Conservation (phyloP, 208 protist species). For the Kentomonas sorsogonicus region DNA sequence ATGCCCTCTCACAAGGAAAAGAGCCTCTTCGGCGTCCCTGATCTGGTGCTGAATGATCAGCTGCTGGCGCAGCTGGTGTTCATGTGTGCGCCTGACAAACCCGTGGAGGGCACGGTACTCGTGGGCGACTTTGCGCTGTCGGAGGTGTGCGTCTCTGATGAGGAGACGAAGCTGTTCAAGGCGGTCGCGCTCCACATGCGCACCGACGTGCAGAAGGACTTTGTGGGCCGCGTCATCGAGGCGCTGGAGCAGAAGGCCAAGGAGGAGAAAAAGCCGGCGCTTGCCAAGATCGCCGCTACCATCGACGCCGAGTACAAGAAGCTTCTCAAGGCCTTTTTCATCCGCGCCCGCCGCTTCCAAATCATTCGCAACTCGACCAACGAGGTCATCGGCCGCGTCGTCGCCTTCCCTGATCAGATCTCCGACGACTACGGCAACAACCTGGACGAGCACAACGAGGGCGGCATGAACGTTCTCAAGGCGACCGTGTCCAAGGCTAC, state of each 20-base stretch:
- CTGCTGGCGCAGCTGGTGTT: conserved; percentile 25
- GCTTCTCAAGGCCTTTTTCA: conserved; percentile 37
- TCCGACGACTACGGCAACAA: conserved; percentile 59
- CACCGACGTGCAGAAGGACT: conserved; percentile 20
- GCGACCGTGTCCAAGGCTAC: conserved; percentile 13
- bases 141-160: conserved; percentile 46
- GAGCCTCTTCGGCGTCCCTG: conserved; percentile 25
- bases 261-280: conserved; percentile 12
- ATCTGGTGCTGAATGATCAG: conserved; percentile 26
- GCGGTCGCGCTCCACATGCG: conserved; percentile 26
- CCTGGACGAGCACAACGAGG: conserved; percentile 42
- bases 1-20: conserved; percentile 13
- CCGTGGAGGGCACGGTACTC: conserved; percentile 24
- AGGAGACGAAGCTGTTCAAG: conserved; percentile 24
- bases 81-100: conserved; percentile 32
- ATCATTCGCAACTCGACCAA: conserved; percentile 29
- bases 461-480: conserved; percentile 28
- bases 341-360: conserved; percentile 31
- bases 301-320: conserved; percentile 37
- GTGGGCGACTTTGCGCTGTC: conserved; percentile 37
- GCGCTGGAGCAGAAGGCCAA: conserved; percentile 17
- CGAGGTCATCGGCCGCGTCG: conserved; percentile 25
- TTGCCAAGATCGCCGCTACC: conserved; percentile 18
- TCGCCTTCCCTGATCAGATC: conserved; percentile 37
- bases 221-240: conserved; percentile 24